Conservation (phyloP, 768 basidiomycete species). For the Inosperma sp. region DNA sequence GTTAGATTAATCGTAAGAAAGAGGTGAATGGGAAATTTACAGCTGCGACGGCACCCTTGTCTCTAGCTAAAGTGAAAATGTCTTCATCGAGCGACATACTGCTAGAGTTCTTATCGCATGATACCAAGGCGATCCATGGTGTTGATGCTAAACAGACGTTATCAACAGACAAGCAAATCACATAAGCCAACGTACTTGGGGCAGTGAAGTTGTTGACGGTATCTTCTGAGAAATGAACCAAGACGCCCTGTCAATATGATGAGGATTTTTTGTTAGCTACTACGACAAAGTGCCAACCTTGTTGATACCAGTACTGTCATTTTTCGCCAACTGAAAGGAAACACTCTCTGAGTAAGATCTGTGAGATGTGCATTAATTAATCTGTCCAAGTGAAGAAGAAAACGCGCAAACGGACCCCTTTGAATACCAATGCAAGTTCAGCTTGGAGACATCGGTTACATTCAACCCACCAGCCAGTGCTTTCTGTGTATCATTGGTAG, state of each 20-base stretch:
- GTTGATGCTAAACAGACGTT: conserved; percentile 48
- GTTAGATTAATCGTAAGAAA: neutral
- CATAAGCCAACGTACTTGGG: conserved; percentile 34
- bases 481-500: conserved; percentile 59
- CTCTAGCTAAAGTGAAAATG: conserved; percentile 76
- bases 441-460: conserved; percentile 51
- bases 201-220: conserved; percentile 44
- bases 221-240: conserved; percentile 80
- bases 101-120: conserved; percentile 77
- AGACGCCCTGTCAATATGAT: conserved; percentile 57
- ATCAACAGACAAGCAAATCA: neutral
- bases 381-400: neutral
- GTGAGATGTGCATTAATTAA: conserved; percentile 7
- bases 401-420: conserved; percentile 38
- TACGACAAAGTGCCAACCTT: conserved; percentile 39
- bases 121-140: conserved; percentile 89
- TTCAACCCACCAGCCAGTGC: conserved; percentile 43
- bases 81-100: conserved; percentile 56
- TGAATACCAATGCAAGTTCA: conserved; percentile 59
- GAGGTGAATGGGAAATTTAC: conserved; percentile 36
- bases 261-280: neutral
- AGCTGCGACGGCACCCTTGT: conserved; percentile 76
- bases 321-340: conserved; percentile 55
- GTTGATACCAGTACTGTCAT: conserved; percentile 45
- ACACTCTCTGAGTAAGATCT: conserved; percentile 53